Base-by-base conservation (phyloP, 345 rosid genomes). In the Populus nigra region DNA sequence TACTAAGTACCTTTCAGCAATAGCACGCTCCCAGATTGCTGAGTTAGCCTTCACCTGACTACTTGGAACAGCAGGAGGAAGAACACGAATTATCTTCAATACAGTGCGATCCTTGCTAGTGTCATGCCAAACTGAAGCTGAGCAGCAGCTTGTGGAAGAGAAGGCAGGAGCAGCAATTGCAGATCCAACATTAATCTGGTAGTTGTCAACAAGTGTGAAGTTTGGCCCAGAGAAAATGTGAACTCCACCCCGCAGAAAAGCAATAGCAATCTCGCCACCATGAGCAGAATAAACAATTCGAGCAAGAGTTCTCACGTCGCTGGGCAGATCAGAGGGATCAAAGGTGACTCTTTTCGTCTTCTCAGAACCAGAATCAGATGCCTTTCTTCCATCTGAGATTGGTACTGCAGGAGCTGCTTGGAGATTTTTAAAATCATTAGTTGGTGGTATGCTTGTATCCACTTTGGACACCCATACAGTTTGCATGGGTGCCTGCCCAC, bases 101-200 rank as follows among this genome's bases (percentile, higher is more conserved):
- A 94, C 85, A 65, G 99, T 89, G 67, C 93, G 87, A 84, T 96
- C 99, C 88, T 87, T 89, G 77, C 81, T 86, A 72, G 86, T 84
- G 80, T 96, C 97, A 85, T 94, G 99, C 93, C 98, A 96, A 79
- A 94, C 98, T 74, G 97, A 96, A 76, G 97, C 99, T 43, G 97
- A 94, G 86, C 99, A 96, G 77, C 99, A 96, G 87, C 98, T 96
- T 76, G 99, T 96, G 65, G 99, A 90, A 79, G 99, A 96, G 83
- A 96, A 96, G 71, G 98, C 98, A 68, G 99, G 99, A 72, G 97
- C 91, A 75, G 99, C 98, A 80, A 96, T 94, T 55, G 97, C 93
- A 78, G 98, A 94, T 67, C 92, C 97, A 82, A 94, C 98, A 89
- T 89, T 90, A 76, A 96, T 92, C 87, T 96, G 99, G 82, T 94